These are phyloP conservation scores for Rhododendron griersonianum DNA, from an alignment of 148 eudicot genomes.

Conservation along the genomic window DNA sequence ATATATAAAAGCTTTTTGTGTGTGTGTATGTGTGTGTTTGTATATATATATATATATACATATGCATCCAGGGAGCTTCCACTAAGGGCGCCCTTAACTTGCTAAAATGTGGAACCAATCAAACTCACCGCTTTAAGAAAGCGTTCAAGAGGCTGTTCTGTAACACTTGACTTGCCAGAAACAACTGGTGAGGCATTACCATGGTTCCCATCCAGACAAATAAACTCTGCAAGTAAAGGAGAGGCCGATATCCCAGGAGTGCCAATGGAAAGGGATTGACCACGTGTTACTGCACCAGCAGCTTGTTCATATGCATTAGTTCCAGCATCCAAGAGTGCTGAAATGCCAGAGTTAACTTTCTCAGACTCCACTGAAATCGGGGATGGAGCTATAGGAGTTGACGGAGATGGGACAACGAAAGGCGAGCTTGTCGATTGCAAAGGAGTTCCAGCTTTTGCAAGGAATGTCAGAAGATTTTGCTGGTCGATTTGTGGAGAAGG, in stretches of 20 bases:
- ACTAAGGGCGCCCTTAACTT: no score
- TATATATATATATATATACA: no score
- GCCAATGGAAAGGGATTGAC: slow-evolving; percentile 86
- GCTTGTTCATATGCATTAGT: slow-evolving; percentile 53
- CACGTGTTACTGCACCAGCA: slow-evolving; percentile 35
- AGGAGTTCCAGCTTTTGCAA: slow-evolving; percentile 71
- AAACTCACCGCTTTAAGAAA: slow-evolving; percentile 71
- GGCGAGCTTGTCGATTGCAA: slow-evolving; percentile 84
- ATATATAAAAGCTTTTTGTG: no score
- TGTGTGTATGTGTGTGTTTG: no score
- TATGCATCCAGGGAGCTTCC: no score
- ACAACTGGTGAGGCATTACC: slow-evolving; percentile 42
- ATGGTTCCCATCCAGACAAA: slow-evolving; percentile 60
- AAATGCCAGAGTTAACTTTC: slow-evolving; percentile 50
- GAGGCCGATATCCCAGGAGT: slow-evolving; percentile 98
- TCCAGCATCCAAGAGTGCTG: slow-evolving; percentile 56
- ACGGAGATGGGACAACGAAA: slow-evolving; percentile 65
- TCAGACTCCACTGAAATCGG: slow-evolving; percentile 84
- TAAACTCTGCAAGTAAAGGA: slow-evolving; percentile 81
- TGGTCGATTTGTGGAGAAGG: slow-evolving; percentile 87
- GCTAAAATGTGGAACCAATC: background rate
- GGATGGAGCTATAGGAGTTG: slow-evolving; percentile 77
- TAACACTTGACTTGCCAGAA: slow-evolving; percentile 63
- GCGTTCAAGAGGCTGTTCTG: slow-evolving; percentile 86
- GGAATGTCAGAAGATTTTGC: slow-evolving; percentile 46